Base-by-base conservation (phyloP, 176 grass and related monocot genomes). In the Oryza meridionalis region DNA sequence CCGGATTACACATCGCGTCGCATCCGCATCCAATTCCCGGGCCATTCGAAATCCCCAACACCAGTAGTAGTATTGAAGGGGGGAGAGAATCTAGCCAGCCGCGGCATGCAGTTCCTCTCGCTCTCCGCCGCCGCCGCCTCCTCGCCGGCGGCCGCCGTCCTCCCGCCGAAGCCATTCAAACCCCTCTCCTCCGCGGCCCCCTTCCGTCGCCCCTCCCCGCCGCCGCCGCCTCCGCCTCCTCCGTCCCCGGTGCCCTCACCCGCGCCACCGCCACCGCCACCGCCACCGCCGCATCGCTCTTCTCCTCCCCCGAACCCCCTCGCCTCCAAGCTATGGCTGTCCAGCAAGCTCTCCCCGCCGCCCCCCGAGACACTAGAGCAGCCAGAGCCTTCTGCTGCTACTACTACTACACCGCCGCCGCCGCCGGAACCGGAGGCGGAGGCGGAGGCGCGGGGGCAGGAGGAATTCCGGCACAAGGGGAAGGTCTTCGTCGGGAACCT, bases 401-500 rank as follows among this genome's bases (percentile, higher is more conserved):
- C 51, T 38, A 5, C 38, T 38, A 38, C 2, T 33, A 33, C 55
- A 0, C 67, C 84, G 0, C 35, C 74, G 1, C n/a, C 46, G 29
- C 79, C 78, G 31, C 11, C 64, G 3, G 58, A 81, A 42, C 70
- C 50, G 0, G 53, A 83, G 65, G 47, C 32, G 0, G 53, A 83
- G 65, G 47, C 26, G 13, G 77, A n/a, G n/a, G 37, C 84, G 0
- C 35, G 26, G 7, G 62, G 32, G 67, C 74, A 76, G 5, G 79
- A 75, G 49, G 87, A 84, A 2, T 90, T 94, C 51, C 90, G 91
- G 64, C 85, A 96, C 24, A 89, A 92, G 70, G 91, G 89, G 10
- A 99, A 99, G 83, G 85, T 96, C 0, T 99, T 99, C 69, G 91
- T 99, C 2, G 96, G 96, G 0, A 99, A 99, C 82, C 85, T 99